phyloP scores from a whole-genome alignment of 2,329 filamentous ascomycete genomes.

The Sphaerulina vaccinii region DNA sequence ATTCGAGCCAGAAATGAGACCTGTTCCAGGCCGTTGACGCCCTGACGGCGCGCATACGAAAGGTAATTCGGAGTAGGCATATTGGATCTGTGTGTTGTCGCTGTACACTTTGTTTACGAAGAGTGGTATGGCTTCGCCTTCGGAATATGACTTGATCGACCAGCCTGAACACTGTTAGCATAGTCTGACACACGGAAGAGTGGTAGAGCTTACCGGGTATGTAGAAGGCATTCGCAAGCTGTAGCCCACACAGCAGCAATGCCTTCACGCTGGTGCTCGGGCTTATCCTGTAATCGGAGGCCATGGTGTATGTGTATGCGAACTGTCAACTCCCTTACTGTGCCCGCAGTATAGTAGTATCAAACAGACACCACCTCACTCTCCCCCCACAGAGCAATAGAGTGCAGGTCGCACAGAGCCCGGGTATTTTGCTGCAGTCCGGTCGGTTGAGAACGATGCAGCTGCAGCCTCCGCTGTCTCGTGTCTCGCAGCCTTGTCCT shows the following conservation, averaged over 20 bases:
- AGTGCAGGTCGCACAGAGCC: background rate
- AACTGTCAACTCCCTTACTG: conserved; percentile 3
- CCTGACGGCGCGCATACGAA: conserved; percentile 82
- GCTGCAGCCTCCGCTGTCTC: background rate
- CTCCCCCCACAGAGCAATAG: conserved; percentile 3
- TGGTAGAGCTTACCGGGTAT: conserved; percentile 66
- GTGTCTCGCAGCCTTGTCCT: background rate
- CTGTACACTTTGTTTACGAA: conserved; percentile 91
- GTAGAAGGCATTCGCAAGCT: conserved; percentile 69
- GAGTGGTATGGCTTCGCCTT: conserved; percentile 76
- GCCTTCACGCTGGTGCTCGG: too few species aligned
- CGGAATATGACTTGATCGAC: conserved; percentile 76
- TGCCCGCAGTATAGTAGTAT: background rate
- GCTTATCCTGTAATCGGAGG: conserved; percentile 41
- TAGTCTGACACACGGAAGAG: background rate
- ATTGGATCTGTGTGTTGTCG: conserved; percentile 85
- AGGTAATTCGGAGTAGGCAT: conserved; percentile 83
- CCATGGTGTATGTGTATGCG: conserved; percentile 31
- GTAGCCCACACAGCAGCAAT: conserved; percentile 49
- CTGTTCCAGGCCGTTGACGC: conserved; percentile 61
- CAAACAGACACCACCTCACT: background rate
- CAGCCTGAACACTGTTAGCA: conserved; percentile 57
- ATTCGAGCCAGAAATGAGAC: conserved; percentile 71
- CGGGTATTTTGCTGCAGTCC: conserved; percentile 2
- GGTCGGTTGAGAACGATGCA: conserved; percentile 2